Evolutionary conservation across 306 rosid genomes (phyloP).

Genomic region (Acacia acuminata): DNA sequence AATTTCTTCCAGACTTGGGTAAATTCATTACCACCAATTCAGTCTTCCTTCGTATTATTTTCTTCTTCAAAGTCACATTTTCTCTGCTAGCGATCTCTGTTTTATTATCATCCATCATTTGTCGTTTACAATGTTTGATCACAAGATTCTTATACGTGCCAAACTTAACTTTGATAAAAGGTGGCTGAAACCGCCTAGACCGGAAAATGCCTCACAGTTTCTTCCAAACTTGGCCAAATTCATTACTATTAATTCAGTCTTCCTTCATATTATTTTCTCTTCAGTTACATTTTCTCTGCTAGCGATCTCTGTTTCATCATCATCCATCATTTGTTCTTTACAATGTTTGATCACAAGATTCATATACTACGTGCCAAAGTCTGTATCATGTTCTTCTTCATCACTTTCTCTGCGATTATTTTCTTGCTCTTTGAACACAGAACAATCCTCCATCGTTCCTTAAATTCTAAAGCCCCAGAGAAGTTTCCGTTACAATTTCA

Average conservation of each 20-base stretch:
- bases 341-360: neutral
- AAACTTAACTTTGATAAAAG: too few relatives aligned
- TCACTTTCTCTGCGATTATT: constrained; percentile 40
- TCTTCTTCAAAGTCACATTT: neutral
- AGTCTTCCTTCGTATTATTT: neutral
- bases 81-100: neutral
- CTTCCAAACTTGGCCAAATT: neutral
- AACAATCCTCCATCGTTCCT: constrained; percentile 26
- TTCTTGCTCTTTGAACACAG: constrained; percentile 37
- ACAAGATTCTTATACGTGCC: neutral
- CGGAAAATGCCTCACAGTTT: too few relatives aligned
- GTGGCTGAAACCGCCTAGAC: too few relatives aligned
- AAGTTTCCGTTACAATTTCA: constrained; percentile 2
- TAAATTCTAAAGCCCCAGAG: neutral
- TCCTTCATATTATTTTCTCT: neutral
- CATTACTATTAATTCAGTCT: neutral
- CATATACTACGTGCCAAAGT: constrained; percentile 3
- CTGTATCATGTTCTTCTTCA: constrained; percentile 34
- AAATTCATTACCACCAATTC: neutral
- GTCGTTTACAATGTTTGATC: neutral
- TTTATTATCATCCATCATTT: neutral
- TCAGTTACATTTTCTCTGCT: neutral
- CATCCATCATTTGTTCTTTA: neutral
- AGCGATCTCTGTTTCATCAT: neutral
- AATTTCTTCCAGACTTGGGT: neutral